Evolutionary conservation across 2,329 filamentous ascomycete genomes (phyloP), one percentile per base, ranked within the genome.

Genomic region (Cadophora sp.): DNA sequence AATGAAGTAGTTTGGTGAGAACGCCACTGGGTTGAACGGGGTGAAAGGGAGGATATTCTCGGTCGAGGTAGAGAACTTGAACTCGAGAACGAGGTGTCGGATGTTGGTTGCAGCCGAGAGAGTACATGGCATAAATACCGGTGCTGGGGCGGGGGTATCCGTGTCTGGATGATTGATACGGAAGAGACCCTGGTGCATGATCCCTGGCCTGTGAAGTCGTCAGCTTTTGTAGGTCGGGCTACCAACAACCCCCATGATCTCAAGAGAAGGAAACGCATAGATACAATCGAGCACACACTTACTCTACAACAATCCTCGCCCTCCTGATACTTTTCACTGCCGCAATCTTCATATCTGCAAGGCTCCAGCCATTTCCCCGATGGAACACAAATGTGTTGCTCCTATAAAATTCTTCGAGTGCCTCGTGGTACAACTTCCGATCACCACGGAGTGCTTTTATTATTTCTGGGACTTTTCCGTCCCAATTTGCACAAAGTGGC

Each of bases 361-460:
- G 37, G 19, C 55, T 58, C 55, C 55, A 58, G 37, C 8, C 31
- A 37, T 58, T 58, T 6, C 22, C 55, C 6, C 31, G 37, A 24
- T 37, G 29, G 29, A 58, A 58, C 9, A 58, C 55, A 37, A n/a
- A 58, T 29, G n/a, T 31, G 37, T 37, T 58, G 3, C 8, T 37
- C 4, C n/a, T 58, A 31, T 58, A 58, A n/a, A 58, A 58, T 8
- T 58, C 55, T 12, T 58, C 55, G 9, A 58, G 55, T 2, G 55
- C 55, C 19, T 58, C 55, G 31, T 58, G 55, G 14, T 58, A 58
- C 19, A 58, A 37, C 0, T 1, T 19, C 55, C 55, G 37, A 9
- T 58, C 55, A 3, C 19, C 19, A 24, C 55, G 29, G 9, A 58
- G 29, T 6, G 55, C 55, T 24, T 58, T 58, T 19, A 58, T 58